Base-by-base conservation (phyloP, 495 filamentous ascomycete genomes). In the Entonaema liquescens region DNA sequence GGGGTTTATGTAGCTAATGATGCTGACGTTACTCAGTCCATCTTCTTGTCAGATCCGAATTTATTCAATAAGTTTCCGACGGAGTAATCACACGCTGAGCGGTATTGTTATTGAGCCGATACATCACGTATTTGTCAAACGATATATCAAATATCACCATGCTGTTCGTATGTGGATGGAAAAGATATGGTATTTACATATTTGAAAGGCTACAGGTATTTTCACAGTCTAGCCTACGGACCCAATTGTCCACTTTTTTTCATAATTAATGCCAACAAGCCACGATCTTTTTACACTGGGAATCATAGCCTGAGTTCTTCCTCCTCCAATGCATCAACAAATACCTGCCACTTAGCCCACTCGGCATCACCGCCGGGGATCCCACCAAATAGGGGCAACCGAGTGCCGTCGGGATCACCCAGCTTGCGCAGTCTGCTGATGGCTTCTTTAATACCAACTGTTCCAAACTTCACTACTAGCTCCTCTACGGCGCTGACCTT, bases 391-490 rank as follows among this genome's bases (percentile, higher is more conserved):
- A 90, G 67, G 5, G 89, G 89, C 65, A 89, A 70, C 33, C 88
- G 76, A 12, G 84, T 88, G 1, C 84, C 87, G 64, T 86, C 87
- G 26, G 77, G 77, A 42, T 83, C 82, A 1, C 89, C 89, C 44
- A 89, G 81, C 0, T 84, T 83, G 13, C 84, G 77, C 21, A 87
- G 68, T 23, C 89, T 78, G 33, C 77, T 84, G 11, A 85, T 78
- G 2, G 85, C 89, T 76, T 91, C 89, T 72, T 89, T 90, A 65
- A 91, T 89, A 1, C 88, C 89, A 1, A 88, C 78, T 0, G 85
- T 83, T 1, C 89, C 86, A 65, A 80, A 83, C 29, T 78, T 80
- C 11, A 83, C 89, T 25, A 91, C 80, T 36, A 90, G 76, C 79
- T 89, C 87, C 78, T 91, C 89, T 5, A 85, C 84, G 19, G 76